A percentile compares a stretch with the other conserved stretches of the same genome.
These are phyloP conservation scores for Lactarius sp. DNA, from an alignment of 768 basidiomycete genomes.

Conservation along the genomic window DNA sequence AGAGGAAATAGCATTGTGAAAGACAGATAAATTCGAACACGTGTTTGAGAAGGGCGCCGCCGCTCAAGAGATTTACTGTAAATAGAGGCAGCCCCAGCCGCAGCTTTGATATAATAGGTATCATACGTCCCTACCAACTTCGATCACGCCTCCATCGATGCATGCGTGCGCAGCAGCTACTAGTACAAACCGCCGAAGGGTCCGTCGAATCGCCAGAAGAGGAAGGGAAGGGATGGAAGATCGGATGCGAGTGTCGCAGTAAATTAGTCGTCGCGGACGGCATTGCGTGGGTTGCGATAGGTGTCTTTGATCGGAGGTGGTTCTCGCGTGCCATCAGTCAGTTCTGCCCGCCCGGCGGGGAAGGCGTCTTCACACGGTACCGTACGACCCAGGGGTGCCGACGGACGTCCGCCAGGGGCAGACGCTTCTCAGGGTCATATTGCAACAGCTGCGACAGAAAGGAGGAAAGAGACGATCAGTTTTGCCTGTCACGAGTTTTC, in stretches of 20 bases:
- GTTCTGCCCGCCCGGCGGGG: neutral
- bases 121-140: neutral
- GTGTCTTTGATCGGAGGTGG: neutral
- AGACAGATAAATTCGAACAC: neutral
- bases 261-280: neutral
- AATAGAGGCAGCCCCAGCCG: neutral
- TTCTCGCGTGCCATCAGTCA: neutral
- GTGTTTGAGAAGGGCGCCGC: neutral
- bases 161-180: neutral
- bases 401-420: slow-evolving; percentile 42
- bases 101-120: neutral
- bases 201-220: too few species aligned
- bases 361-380: slow-evolving; percentile 25
- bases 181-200: neutral
- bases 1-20: neutral
- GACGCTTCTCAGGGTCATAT: slow-evolving; percentile 40
- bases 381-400: slow-evolving; percentile 41
- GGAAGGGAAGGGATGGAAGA: neutral
- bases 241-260: neutral
- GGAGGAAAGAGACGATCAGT: neutral
- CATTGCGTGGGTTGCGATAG: too few species aligned
- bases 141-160: neutral
- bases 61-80: neutral
- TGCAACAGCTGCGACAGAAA: slow-evolving; percentile 63
- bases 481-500: too few species aligned